These are phyloP conservation scores for Pseudevernia furfuracea DNA, from an alignment of 495 filamentous ascomycete genomes.

Conservation along the genomic window DNA sequence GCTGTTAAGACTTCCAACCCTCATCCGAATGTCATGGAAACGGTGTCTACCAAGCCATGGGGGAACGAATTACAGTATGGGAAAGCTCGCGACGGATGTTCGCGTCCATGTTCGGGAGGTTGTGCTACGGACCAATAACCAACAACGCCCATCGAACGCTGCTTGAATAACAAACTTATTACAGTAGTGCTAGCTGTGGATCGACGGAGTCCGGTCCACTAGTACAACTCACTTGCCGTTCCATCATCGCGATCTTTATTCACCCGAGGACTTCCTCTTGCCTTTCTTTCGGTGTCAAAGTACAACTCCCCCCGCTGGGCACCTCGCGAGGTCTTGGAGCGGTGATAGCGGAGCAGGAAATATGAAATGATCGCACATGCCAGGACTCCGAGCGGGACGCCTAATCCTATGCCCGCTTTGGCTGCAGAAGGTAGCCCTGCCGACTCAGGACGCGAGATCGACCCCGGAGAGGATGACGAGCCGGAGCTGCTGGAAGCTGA, in stretches of 20 bases:
- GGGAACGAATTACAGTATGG: too few relatives aligned
- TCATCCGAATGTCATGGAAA: too few relatives aligned
- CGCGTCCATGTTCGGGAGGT: too few relatives aligned
- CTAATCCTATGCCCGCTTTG: slow-evolving; percentile 4
- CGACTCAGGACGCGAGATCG: too few relatives aligned
- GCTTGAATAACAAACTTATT: too few relatives aligned
- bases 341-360: not conserved
- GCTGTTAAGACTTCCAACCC: too few relatives aligned
- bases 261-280: not conserved
- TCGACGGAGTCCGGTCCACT: not conserved
- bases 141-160: too few relatives aligned
- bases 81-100: too few relatives aligned
- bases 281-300: not conserved
- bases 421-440: not conserved
- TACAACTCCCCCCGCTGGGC: not conserved
- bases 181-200: not conserved
- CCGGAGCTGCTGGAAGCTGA: too few relatives aligned
- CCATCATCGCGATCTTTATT: not conserved
- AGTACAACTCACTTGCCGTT: not conserved
- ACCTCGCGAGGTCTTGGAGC: not conserved
- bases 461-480: too few relatives aligned
- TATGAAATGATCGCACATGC: not conserved
- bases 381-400: not conserved
- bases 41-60: too few relatives aligned
- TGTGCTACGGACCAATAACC: too few relatives aligned